Percentiles rank a stretch among this genome's conserved stretches.
Evolutionary conservation across 257 asterid species (phyloP).

Genomic region (Solanum pimpinellifolium): DNA sequence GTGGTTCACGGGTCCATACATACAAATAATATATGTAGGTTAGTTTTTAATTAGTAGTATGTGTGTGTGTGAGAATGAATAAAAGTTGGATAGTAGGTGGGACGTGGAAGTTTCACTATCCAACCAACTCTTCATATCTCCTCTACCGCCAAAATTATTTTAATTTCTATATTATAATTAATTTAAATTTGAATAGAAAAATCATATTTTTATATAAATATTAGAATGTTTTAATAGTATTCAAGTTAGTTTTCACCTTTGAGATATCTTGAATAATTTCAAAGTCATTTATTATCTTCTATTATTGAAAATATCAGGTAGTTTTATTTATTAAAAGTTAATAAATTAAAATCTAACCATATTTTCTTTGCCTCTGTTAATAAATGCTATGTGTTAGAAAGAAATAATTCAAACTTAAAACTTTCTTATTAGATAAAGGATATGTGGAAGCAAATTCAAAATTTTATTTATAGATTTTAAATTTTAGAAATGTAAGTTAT

Average conservation of each 20-base stretch:
- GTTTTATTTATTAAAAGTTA: neutral
- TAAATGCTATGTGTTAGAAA: neutral
- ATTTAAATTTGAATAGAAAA: too few relatives aligned
- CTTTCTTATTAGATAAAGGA: neutral
- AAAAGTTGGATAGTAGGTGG: neutral
- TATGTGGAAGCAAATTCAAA: neutral
- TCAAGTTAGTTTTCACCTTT: too few relatives aligned
- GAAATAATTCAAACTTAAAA: too few relatives aligned
- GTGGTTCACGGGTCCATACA: neutral
- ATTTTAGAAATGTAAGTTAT: too few relatives aligned
- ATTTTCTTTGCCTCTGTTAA: neutral
- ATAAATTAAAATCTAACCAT: too few relatives aligned
- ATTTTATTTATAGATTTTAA: too few relatives aligned
- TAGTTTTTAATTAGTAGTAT: neutral
- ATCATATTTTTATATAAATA: too few relatives aligned
- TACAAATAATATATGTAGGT: neutral
- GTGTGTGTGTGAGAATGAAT: neutral
- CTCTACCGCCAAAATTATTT: rapidly evolving
- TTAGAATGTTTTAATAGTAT: too few relatives aligned
- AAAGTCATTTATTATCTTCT: too few relatives aligned
- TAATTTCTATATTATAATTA: too few relatives aligned
- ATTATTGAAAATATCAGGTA: neutral
- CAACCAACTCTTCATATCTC: neutral
- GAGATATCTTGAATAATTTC: neutral
- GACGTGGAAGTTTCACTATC: neutral